phyloP scores from a whole-genome alignment of 2,329 filamentous ascomycete genomes.

The Fusarium poae region DNA sequence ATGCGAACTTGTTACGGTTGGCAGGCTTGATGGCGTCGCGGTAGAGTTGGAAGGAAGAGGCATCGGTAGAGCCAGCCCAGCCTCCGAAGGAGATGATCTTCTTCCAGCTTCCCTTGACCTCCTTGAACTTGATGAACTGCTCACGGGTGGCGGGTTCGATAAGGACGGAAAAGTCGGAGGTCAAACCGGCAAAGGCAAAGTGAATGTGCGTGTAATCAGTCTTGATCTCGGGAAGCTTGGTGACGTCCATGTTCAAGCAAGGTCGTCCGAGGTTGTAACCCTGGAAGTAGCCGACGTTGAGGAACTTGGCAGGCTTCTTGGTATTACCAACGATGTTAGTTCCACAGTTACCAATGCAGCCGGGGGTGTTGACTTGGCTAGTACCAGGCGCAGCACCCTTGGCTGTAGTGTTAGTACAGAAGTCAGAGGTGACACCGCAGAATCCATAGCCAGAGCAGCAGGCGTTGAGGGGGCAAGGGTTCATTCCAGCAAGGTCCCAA shows the following conservation, averaged over 20 bases:
- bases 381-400: slow-evolving; percentile 50
- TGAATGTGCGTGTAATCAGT: slow-evolving; percentile 52
- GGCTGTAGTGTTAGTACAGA: slow-evolving; percentile 54
- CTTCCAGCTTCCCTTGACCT: slow-evolving; percentile 48
- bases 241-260: slow-evolving; percentile 52
- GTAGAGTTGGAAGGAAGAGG: slow-evolving; percentile 47
- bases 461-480: slow-evolving; percentile 61
- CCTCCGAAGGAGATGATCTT: slow-evolving; percentile 55
- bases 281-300: slow-evolving; percentile 53
- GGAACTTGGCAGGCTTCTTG: slow-evolving; percentile 44
- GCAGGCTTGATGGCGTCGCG: slow-evolving; percentile 49
- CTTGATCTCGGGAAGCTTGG: slow-evolving; percentile 35
- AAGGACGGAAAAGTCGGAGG: slow-evolving; percentile 34
- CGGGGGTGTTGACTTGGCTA: slow-evolving; percentile 40
- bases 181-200: slow-evolving; percentile 51
- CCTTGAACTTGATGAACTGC: slow-evolving; percentile 52
- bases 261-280: slow-evolving; percentile 49
- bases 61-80: slow-evolving; percentile 51
- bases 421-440: slow-evolving; percentile 60
- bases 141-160: slow-evolving; percentile 38
- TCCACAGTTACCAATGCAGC: slow-evolving; percentile 53
- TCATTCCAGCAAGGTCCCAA: slow-evolving; percentile 55
- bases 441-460: slow-evolving; percentile 60
- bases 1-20: slow-evolving; percentile 56
- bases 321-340: slow-evolving; percentile 50